These are phyloP conservation scores for Vinca minor DNA, from an alignment of 257 asterid species.

Conservation along the genomic window DNA sequence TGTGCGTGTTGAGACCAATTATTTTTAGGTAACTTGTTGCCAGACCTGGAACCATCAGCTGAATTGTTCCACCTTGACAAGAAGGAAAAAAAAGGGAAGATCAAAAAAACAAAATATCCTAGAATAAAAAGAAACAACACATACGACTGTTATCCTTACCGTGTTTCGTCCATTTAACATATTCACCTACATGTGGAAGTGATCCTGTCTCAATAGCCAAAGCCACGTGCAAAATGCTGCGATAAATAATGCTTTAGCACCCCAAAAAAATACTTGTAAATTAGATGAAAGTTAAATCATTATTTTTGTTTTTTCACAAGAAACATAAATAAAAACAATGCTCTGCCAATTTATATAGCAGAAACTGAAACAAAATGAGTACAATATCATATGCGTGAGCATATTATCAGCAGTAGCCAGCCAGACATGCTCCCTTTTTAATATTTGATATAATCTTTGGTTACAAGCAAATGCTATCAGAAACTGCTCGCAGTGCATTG, in stretches of 20 bases:
- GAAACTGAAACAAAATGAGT: background rate
- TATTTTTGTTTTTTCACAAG: no score
- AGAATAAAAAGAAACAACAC: slow-evolving; percentile 9
- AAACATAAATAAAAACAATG: background rate
- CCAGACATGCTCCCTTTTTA: background rate
- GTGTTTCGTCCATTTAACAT: slow-evolving; percentile 26
- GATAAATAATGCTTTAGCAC: slow-evolving; percentile 12
- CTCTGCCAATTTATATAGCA: background rate
- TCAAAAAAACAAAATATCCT: background rate
- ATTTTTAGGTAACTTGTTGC: slow-evolving; percentile 33
- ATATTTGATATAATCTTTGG: background rate
- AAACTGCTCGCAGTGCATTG: background rate
- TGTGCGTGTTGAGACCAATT: slow-evolving; percentile 78
- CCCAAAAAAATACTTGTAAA: background rate
- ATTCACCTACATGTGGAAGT: slow-evolving; percentile 18
- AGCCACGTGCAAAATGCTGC: slow-evolving; percentile 2
- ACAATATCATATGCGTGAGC: background rate
- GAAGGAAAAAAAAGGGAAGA: background rate
- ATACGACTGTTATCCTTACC: slow-evolving; percentile 29
- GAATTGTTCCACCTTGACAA: slow-evolving; percentile 27
- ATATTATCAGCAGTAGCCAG: background rate
- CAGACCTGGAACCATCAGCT: slow-evolving; percentile 26
- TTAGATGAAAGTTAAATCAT: background rate
- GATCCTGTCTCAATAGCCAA: slow-evolving; percentile 20
- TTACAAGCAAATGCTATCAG: background rate